Percentiles rank a stretch among this genome's conserved stretches.
Conservation (phyloP, 768 basidiomycete genomes). For the Psilocybe azurescens region DNA sequence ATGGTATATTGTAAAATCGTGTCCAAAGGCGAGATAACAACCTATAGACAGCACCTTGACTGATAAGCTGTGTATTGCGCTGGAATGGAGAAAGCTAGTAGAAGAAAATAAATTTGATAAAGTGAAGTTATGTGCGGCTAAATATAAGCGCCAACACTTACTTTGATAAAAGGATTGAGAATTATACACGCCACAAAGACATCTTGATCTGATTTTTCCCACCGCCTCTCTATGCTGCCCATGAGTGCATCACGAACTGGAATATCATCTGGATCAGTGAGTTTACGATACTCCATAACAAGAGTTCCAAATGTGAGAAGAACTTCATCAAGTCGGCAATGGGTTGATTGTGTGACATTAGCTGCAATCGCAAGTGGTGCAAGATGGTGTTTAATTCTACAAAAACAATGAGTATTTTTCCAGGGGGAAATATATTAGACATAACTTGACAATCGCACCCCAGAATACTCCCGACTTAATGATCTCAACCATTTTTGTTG, state of each 20-base stretch:
- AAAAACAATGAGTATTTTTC: not conserved
- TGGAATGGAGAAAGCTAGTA: conserved; percentile 5
- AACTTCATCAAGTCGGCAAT: conserved; percentile 36
- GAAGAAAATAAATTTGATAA: not conserved
- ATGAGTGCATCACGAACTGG: conserved; percentile 23
- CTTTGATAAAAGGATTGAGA: conserved; percentile 32
- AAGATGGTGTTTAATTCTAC: conserved; percentile 27
- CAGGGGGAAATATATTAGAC: not conserved
- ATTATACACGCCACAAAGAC: conserved; percentile 37
- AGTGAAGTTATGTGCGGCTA: no score
- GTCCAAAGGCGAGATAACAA: conserved; percentile 7
- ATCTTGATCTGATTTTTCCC: conserved; percentile 39
- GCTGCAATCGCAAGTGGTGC: conserved; percentile 43
- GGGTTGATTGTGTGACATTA: conserved; percentile 36
- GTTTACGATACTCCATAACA: conserved; percentile 25
- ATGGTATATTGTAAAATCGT: not conserved
- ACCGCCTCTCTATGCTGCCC: conserved; percentile 36
- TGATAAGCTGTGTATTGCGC: not conserved
- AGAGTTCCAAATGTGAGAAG: conserved; percentile 37
- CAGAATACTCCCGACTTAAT: conserved; percentile 28
- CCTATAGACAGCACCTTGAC: conserved; percentile 3
- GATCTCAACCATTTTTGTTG: conserved; percentile 22
- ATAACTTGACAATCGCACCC: conserved; percentile 25
- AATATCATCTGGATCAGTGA: conserved; percentile 10
- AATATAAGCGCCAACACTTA: no score